phyloP scores from a whole-genome alignment of 129 eudicot genomes.

The Gnaphalium uliginosum region DNA sequence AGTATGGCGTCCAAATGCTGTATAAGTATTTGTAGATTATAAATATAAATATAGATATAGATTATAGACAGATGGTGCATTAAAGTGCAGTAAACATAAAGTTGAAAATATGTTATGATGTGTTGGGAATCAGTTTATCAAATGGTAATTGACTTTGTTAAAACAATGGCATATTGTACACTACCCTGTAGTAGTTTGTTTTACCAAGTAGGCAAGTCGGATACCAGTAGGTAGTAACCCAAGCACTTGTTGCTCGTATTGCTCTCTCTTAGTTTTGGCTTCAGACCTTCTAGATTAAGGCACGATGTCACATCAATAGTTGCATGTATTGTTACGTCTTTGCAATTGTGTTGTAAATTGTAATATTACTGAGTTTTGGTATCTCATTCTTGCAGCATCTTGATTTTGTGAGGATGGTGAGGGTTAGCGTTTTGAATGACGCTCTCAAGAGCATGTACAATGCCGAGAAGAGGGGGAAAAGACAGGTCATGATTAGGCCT shows the following conservation, averaged over 20 bases:
- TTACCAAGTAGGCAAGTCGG: too few species aligned
- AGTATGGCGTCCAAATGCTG: too few species aligned
- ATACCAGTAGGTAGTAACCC: too few species aligned
- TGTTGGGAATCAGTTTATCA: background rate
- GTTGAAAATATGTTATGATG: background rate
- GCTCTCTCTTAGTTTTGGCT: background rate
- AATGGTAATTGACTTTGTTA: background rate
- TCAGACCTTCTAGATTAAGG: background rate
- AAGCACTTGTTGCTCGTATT: background rate
- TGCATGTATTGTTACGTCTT: background rate
- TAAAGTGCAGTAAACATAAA: background rate
- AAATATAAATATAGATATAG: too few species aligned
- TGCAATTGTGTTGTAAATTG: background rate
- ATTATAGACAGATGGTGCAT: background rate
- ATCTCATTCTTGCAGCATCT: constrained; percentile 29
- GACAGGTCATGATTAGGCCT: constrained; percentile 83
- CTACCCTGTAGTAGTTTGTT: too few species aligned
- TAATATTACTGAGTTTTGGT: background rate
- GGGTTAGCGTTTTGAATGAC: constrained; percentile 66
- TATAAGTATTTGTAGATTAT: too few species aligned
- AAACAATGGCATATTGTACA: too few species aligned
- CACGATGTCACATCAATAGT: background rate
- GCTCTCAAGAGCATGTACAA: constrained; percentile 84
- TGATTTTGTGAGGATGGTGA: constrained; percentile 53
- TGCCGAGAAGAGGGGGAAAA: constrained; percentile 76